Evolutionary conservation across 2,329 filamentous ascomycete species (phyloP), one percentile per base, ranked within the genome.

Genomic region (Aspergillus texensis): DNA sequence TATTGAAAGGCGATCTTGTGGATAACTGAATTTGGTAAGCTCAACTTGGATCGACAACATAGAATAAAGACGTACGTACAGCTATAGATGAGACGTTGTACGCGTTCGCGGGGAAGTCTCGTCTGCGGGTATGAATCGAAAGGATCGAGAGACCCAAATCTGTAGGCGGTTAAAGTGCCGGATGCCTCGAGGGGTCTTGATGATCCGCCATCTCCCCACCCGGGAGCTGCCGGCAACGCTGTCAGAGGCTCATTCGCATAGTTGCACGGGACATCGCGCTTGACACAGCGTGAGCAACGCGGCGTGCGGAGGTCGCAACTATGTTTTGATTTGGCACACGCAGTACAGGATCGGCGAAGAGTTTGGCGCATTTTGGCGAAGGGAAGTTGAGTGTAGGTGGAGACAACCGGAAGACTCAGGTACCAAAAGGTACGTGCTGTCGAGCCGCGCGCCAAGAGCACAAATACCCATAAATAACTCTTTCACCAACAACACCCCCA

Each of bases 1-100:
- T 87, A 88, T 65, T 87, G 82, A 57, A 88, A 88, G 0, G 85
- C 84, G 54, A 88, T 87, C 52, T 83, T 86, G 48, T 82, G 79
- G 4, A 87, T 74, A 65, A 88, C 85, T 86, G 60, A 14, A 46
- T 32, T 36, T n/a, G 3, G 45, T 62, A 45, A 73, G 74, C 68
- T 57, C 61, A 24, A 11, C 21, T 11, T 32, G 52, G n/a, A 43
- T 21, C 28, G 14, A 16, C 36, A n/a, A n/a, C 12, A 19, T 36
- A 12, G 50, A 54, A 28, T 41, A 6, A 50, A 28, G 56, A 41
- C 2, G 50, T 26, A 79, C 78, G 64, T 79, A 87, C 85, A 87
- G 67, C 79, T 79, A 66, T 86, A 80, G 30, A 87, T 86, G n/a
- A 88, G 78, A 36, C 82, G 79, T 65, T 87, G 84, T 41, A 86